These are phyloP conservation scores for Physocladia obscura DNA, from an alignment of 192 early-diverging fungal species.

Conservation along the genomic window DNA sequence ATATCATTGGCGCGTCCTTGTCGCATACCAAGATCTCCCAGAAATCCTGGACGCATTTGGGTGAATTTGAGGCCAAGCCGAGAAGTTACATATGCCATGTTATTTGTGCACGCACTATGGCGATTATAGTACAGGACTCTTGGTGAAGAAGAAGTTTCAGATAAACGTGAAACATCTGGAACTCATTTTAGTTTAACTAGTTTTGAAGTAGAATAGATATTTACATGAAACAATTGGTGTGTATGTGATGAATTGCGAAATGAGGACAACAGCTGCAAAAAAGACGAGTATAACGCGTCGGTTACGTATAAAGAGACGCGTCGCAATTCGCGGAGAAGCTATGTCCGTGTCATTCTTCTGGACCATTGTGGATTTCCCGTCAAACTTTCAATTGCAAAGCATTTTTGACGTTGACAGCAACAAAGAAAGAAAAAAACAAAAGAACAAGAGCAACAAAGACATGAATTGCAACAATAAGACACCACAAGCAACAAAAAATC, in stretches of 20 bases:
- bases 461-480: no score
- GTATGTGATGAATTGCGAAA: not conserved
- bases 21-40: slow-evolving; percentile 24
- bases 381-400: no score
- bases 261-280: not conserved
- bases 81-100: slow-evolving; percentile 18
- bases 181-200: not conserved
- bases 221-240: not conserved
- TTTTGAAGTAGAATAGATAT: not conserved
- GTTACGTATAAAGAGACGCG: slow-evolving; percentile 1
- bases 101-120: slow-evolving; percentile 22
- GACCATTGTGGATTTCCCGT: no score
- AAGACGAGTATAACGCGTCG: not conserved
- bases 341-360: not conserved
- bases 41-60: slow-evolving; percentile 11
- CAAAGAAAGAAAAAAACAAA: no score
- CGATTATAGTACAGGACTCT: slow-evolving; percentile 22
- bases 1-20: slow-evolving; percentile 20
- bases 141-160: not conserved
- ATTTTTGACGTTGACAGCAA: no score
- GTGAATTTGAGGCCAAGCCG: slow-evolving; percentile 24
- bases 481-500: no score
- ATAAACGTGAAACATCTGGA: not conserved
- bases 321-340: not conserved
- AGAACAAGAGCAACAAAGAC: no score